Base-by-base conservation (phyloP, 306 rosid species). In the Rubus parviflorus region DNA sequence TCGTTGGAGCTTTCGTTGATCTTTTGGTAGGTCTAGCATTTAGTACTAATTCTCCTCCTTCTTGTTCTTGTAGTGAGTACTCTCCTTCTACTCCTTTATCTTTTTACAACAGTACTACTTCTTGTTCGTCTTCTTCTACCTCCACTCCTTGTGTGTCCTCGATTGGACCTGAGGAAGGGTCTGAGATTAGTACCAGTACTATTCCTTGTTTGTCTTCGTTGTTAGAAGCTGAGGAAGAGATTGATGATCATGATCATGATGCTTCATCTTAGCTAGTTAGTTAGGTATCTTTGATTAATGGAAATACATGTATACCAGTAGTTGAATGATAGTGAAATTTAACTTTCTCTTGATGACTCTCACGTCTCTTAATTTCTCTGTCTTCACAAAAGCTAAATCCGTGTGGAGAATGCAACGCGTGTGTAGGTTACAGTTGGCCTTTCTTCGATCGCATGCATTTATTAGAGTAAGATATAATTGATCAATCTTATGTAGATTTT, bases 1-100 rank as follows among this genome's bases (percentile, higher is more conserved):
- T 94, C 6, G 74, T 94, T 1, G 83, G 80, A 16, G 97, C 98
- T 66, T 94, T 89, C 79, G 89, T 89, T 40, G 97, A 94, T 88
- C 76, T 94, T 15, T 68, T 90, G 87, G 84, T 89, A 20, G 83
- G 81, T 80, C 82, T 86, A 73, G 76, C 89, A 10, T 62, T 87
- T 68, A 19, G 81, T 16, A 19, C 78, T 49, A 19, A 14, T 37
- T 41, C 78, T 4, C 0, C 63, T 40, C 8, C 75, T 19, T 67
- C 42, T 40, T 68, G 61, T 45, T 60, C 56, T 38, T 67, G 75
- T 48, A 48, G 0, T 35, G 78, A 41, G 42, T 76, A 62, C 48
- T 64, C 74, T 65, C 65, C 83, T 73, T 73, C 80, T 38, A 47
- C 89, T 74, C 88, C 91, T 69, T 75, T 83, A 0, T 87, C 88